Percentiles rank a stretch among this genome's conserved stretches.
Evolutionary conservation across 2,329 filamentous ascomycete species (phyloP).

Genomic region (Fusarium udum): DNA sequence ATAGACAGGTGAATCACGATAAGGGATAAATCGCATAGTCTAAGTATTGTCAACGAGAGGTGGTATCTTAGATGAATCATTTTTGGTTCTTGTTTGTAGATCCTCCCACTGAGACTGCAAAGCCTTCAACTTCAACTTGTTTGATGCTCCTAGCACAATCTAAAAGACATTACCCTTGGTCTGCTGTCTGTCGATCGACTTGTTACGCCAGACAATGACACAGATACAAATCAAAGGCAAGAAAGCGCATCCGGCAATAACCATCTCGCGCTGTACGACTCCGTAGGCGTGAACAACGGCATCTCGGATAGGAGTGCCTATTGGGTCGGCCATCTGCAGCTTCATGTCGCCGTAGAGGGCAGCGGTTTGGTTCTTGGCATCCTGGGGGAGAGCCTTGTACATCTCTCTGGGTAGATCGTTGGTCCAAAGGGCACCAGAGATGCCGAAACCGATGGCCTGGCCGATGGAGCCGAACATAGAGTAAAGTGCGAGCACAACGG

Average conservation of each 20-base stretch:
- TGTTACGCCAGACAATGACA: conserved; percentile 59
- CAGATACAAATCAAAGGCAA: conserved; percentile 49
- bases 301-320: conserved; percentile 55
- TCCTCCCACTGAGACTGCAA: neutral
- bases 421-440: conserved; percentile 47
- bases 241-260: conserved; percentile 50
- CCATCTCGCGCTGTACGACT: conserved; percentile 60
- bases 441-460: conserved; percentile 45
- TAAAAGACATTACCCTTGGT: conserved; percentile 63
- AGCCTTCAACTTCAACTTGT: neutral
- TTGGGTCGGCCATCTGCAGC: conserved; percentile 60
- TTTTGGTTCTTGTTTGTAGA: neutral
- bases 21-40: neutral
- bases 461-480: conserved; percentile 45
- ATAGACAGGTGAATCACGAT: neutral
- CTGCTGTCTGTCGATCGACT: conserved; percentile 59
- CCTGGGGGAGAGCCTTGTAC: conserved; percentile 58
- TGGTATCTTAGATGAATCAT: neutral
- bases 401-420: conserved; percentile 55
- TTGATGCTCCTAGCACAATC: neutral
- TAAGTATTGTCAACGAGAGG: neutral
- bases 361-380: conserved; percentile 49
- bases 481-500: conserved; percentile 45
- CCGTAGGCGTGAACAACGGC: conserved; percentile 69
- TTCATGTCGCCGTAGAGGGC: conserved; percentile 64